These are phyloP conservation scores for Metschnikowia lunata DNA, from an alignment of 805 yeast genomes.

Conservation along the genomic window DNA sequence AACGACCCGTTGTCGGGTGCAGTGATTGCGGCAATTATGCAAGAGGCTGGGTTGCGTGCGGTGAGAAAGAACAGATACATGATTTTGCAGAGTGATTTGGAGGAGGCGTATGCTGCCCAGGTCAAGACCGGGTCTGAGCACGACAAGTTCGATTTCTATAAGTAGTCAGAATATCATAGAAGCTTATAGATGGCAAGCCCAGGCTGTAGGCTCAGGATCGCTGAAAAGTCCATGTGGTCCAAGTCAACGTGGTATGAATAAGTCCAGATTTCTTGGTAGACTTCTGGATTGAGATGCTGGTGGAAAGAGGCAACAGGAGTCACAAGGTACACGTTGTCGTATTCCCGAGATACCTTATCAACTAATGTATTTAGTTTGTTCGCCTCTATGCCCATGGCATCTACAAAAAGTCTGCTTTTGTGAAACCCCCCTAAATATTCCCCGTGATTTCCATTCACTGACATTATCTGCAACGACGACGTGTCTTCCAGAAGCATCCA, in stretches of 20 bases:
- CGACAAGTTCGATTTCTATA: constrained; percentile 96
- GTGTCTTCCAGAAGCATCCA: constrained; percentile 56
- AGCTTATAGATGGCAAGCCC: constrained; percentile 59
- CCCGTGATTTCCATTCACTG: constrained; percentile 13
- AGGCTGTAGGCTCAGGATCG: constrained; percentile 48
- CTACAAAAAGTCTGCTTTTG: constrained; percentile 20
- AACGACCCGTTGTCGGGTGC: constrained; percentile 98
- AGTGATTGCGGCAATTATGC: constrained; percentile 98
- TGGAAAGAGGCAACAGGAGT: constrained; percentile 40
- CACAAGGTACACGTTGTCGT: constrained; percentile 23
- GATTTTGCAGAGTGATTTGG: constrained; percentile 91
- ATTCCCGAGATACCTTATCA: constrained; percentile 6
- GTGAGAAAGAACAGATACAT: constrained; percentile 97
- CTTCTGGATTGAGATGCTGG: constrained; percentile 37
- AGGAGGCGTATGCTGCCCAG: constrained; percentile 96
- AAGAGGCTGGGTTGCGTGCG: constrained; percentile 98
- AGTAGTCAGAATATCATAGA: constrained; percentile 34
- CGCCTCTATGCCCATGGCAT: constrained; percentile 46
- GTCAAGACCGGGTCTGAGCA: constrained; percentile 94
- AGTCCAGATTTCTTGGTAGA: constrained; percentile 29
- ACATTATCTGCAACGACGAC: constrained; percentile 13
- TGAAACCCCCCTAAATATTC: not conserved
- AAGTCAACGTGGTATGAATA: constrained; percentile 56
- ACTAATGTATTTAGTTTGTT: constrained; percentile 21
- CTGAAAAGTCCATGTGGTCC: constrained; percentile 63